A percentile compares a stretch with the other conserved stretches of the same genome.
phyloP scores from a whole-genome alignment of 805 yeast species.

The Wickerhamomyces alni region DNA sequence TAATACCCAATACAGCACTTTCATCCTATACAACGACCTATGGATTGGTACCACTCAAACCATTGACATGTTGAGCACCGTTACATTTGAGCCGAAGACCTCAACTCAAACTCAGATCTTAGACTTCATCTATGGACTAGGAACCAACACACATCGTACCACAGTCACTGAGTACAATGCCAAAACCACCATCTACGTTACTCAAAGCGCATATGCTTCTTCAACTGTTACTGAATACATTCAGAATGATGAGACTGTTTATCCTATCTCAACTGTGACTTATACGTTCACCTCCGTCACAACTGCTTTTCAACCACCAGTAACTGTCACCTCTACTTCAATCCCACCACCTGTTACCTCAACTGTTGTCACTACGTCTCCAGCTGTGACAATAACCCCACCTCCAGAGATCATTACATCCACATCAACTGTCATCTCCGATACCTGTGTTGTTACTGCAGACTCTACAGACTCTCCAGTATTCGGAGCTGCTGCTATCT shows the following conservation, averaged over 20 bases:
- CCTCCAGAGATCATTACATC: not conserved
- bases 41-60: slow-evolving; percentile 14
- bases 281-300: slow-evolving; percentile 7
- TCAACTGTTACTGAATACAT: slow-evolving; percentile 12
- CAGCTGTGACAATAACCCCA: slow-evolving; percentile 1
- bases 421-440: not conserved
- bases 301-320: not conserved
- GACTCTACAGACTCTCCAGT: no score
- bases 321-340: not conserved
- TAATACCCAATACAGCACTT: slow-evolving; percentile 10
- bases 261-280: slow-evolving; percentile 15
- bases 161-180: slow-evolving; percentile 13
- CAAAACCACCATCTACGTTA: slow-evolving; percentile 10
- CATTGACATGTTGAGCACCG: no score
- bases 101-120: slow-evolving; percentile 4
- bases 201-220: slow-evolving; percentile 4
- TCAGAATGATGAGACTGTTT: slow-evolving; percentile 6
- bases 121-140: slow-evolving; percentile 11
- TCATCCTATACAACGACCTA: slow-evolving; percentile 11
- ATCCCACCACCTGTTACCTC: slow-evolving; percentile 1
- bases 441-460: not conserved
- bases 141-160: slow-evolving; percentile 5
- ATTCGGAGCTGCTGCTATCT: not conserved
- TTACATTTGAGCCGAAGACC: slow-evolving; percentile 6
- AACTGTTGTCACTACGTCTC: slow-evolving; percentile 2